A percentile compares a stretch with the other conserved stretches of the same genome.
phyloP scores from a whole-genome alignment of 1,284 basidiomycete genomes.

The Tetrapyrgos nigripes region DNA sequence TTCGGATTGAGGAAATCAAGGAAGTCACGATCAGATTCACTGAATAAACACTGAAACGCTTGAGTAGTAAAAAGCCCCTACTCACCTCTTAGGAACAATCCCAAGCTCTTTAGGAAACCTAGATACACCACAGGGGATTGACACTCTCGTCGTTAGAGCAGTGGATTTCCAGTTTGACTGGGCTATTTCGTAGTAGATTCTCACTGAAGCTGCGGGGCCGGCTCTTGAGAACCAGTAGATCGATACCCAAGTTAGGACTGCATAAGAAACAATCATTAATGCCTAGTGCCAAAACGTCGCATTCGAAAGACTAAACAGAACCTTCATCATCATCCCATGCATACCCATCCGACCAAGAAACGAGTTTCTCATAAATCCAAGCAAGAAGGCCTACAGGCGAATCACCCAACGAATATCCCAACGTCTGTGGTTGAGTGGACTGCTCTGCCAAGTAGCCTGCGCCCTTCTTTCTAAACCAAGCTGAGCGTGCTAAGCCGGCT shows the following conservation, averaged over 20 bases:
- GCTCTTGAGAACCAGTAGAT: conserved; percentile 12
- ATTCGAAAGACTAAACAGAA: background rate
- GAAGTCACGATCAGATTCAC: too few species aligned
- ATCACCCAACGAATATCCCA: background rate
- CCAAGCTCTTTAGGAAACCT: conserved; percentile 10
- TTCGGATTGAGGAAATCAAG: too few species aligned
- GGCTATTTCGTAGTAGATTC: conserved; percentile 12
- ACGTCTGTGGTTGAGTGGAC: background rate
- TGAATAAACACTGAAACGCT: too few species aligned
- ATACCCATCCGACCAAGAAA: background rate
- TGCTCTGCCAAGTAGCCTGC: background rate
- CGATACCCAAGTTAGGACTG: conserved; percentile 13
- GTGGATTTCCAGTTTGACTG: background rate
- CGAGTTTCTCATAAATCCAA: background rate
- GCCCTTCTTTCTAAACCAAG: conserved; percentile 41
- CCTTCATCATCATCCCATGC: conserved; percentile 14
- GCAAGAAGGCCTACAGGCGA: background rate
- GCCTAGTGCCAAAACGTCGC: background rate
- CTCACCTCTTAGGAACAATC: conserved; percentile 3
- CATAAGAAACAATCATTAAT: too few species aligned
- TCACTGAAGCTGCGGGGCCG: conserved; percentile 8
- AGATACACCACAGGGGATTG: conserved; percentile 5
- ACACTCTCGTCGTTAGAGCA: background rate
- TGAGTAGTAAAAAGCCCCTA: background rate
- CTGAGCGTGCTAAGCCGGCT: conserved; percentile 2